Base-by-base conservation (phyloP, 768 basidiomycete genomes). In the Collybiopsis luxurians region DNA sequence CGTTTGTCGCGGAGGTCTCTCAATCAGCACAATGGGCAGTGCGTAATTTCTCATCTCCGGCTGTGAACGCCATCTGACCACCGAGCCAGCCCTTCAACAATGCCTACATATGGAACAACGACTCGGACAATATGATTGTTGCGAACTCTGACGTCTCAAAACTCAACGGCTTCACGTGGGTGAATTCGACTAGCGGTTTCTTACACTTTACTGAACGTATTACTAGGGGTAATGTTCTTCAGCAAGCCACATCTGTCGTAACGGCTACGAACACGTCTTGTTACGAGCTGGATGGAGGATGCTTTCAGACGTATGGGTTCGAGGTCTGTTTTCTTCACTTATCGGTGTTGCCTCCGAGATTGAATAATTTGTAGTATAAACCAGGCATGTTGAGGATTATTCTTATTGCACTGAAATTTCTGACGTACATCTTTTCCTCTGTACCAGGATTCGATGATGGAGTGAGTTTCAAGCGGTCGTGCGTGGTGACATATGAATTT, bases 1-100 rank as follows among this genome's bases (percentile, higher is more conserved):
- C 47, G 36, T 40, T 49, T 19, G 39, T 57, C 15, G 24, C 40
- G 6, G 53, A 54, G 50, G 82, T 84, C 15, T 84, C 83, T 15
- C 81, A 83, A 62, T 81, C 79, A 19, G 77, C 72, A 11, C 83
- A 85, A 59, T 76, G 72, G 71, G 73, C 73, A 28, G 75, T 75
- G 27, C 28, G 64, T 64, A 11, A 17, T 4, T 19, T 21, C 48
- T 53, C 23, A 52, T 11, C n/a, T n/a, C 13, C 56, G 55, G 24
- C 9, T 19, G 9, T 3, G 17, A 24, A 19, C 47, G 55, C 21
- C 4, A 40, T 42, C 17, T 4, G 44, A 34, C 21, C 31, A 30
- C 30, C 17, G 19, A 10, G 42, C n/a, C 44, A 76, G 69, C 83
- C 84, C n/a, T 80, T 75, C 65, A 75, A 80, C 56, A 67, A 68